A percentile compares a stretch with the other conserved stretches of the same genome.
These are phyloP conservation scores for Lycium barbarum DNA, from an alignment of 257 asterid genomes.

Conservation along the genomic window DNA sequence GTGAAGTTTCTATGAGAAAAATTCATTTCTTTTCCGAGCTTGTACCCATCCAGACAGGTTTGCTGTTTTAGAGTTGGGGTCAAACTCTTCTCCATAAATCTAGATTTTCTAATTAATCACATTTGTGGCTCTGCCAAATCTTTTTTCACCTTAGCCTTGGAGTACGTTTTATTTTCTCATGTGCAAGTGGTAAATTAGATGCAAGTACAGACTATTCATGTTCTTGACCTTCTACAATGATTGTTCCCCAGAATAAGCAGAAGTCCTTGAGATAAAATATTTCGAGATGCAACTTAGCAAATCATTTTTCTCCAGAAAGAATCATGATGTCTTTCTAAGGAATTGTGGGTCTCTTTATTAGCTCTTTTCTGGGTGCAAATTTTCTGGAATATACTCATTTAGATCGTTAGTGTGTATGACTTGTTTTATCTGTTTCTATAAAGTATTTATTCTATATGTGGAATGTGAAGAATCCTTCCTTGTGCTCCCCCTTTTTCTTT, in stretches of 20 bases:
- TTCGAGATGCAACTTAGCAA: not conserved
- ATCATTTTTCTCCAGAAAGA: not conserved
- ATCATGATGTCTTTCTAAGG: not conserved
- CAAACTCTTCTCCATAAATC: conserved; percentile 1
- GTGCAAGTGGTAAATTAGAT: not conserved
- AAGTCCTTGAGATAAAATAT: conserved; percentile 12
- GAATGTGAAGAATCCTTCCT: not conserved
- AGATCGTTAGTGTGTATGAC: not conserved
- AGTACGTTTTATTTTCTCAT: not conserved
- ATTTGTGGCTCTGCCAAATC: not conserved
- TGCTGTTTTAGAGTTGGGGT: not conserved
- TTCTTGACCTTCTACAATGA: not conserved
- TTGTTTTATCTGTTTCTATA: not conserved
- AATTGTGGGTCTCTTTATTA: not conserved
- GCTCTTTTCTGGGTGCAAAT: not conserved
- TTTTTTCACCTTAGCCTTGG: not conserved
- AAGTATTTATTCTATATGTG: not conserved
- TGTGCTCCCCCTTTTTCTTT: not conserved
- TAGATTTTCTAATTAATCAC: conserved; percentile 18
- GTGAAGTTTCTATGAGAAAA: conserved; percentile 16
- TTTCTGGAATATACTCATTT: not conserved
- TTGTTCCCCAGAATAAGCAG: not conserved
- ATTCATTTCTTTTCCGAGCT: not conserved
- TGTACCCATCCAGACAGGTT: not conserved
- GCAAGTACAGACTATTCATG: not conserved